Evolutionary conservation across 176 grass and related monocot genomes (phyloP).

Genomic region (Cymbopogon citratus): DNA sequence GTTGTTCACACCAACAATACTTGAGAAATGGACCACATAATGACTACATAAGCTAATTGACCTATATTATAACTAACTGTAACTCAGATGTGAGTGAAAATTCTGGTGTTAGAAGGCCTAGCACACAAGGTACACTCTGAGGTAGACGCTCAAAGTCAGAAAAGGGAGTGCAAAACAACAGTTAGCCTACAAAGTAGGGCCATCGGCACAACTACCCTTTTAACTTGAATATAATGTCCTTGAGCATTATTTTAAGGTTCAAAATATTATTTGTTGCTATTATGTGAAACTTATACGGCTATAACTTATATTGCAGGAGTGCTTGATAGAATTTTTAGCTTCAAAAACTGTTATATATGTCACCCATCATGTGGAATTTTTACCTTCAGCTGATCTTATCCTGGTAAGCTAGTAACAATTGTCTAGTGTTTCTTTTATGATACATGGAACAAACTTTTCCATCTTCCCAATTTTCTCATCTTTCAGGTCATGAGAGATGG

Average conservation of each 20-base stretch:
- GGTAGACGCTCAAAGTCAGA: not conserved
- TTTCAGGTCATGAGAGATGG: slow-evolving; percentile 62
- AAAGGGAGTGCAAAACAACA: not conserved
- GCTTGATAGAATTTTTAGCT: slow-evolving; percentile 46
- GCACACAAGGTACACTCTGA: not conserved
- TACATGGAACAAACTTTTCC: not conserved
- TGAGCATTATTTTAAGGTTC: not conserved
- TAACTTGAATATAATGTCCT: not conserved
- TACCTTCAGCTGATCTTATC: slow-evolving; percentile 58
- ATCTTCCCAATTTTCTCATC: not conserved
- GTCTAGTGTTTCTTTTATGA: not conserved
- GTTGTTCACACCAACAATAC: not conserved
- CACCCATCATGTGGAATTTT: slow-evolving; percentile 76
- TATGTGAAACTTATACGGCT: not conserved
- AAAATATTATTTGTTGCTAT: not conserved
- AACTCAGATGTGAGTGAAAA: too few relatives aligned
- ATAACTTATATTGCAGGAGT: slow-evolving; percentile 46
- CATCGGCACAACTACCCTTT: too few relatives aligned
- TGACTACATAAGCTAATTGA: not conserved
- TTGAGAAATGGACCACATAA: not conserved
- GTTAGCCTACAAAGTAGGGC: too few relatives aligned
- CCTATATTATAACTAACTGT: not conserved
- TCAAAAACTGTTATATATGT: slow-evolving; percentile 71
- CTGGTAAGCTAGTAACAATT: slow-evolving; percentile 31
- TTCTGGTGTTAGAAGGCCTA: too few relatives aligned